Percentiles rank a stretch among this genome's conserved stretches.
These are phyloP conservation scores for Plantago rigida DNA, from an alignment of 305 asterid genomes.

Conservation along the genomic window DNA sequence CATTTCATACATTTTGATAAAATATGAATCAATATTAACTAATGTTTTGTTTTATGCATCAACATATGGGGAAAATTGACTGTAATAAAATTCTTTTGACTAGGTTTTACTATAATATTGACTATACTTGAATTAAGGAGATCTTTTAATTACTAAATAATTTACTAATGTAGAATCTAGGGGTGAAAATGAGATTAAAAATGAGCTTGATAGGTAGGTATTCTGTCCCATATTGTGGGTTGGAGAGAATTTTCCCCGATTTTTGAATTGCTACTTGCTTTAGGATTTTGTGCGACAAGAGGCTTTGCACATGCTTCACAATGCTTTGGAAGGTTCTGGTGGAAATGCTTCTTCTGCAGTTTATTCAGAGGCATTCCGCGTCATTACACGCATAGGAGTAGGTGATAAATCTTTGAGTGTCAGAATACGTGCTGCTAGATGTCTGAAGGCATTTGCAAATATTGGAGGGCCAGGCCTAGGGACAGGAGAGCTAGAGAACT, in stretches of 20 bases:
- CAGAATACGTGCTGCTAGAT: constrained; percentile 94
- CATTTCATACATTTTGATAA: no score
- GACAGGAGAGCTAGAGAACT: constrained; percentile 74
- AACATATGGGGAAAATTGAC: no score
- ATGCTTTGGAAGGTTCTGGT: constrained; percentile 91
- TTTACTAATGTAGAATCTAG: no score
- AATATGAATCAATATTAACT: no score
- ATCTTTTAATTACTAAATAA: no score
- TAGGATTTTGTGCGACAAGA: constrained; percentile 96
- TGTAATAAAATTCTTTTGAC: no score
- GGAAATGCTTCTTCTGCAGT: constrained; percentile 76
- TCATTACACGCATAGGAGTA: constrained; percentile 60
- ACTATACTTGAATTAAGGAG: no score
- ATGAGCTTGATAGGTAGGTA: no score
- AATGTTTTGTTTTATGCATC: no score
- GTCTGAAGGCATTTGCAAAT: constrained; percentile 82
- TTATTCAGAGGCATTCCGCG: constrained; percentile 78
- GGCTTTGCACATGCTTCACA: constrained; percentile 89
- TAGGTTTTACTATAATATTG: no score
- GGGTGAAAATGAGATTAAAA: no score
- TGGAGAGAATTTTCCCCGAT: neutral
- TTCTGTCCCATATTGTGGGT: no score
- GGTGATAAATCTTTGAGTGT: constrained; percentile 77
- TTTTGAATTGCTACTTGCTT: constrained; percentile 30
- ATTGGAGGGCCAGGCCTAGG: constrained; percentile 94